Conservation (phyloP, 2,329 filamentous ascomycete genomes). For the Verticillium dahliae region DNA sequence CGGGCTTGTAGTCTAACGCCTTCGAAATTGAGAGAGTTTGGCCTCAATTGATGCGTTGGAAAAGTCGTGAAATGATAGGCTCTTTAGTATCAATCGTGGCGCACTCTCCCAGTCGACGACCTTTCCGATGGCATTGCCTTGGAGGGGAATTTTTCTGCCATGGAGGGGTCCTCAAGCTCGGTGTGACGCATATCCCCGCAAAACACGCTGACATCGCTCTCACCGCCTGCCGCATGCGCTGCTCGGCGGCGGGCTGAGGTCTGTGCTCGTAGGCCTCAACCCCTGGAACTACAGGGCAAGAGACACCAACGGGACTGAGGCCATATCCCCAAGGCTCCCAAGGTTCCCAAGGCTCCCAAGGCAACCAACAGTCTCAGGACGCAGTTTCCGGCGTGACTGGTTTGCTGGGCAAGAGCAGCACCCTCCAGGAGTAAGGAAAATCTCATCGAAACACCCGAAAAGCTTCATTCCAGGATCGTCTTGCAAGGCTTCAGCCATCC, state of each 20-base stretch:
- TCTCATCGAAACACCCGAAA: not conserved
- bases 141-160: constrained; percentile 13
- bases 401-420: not conserved
- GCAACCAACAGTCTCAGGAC: not conserved
- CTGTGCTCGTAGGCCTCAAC: not conserved
- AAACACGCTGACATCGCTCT: not conserved
- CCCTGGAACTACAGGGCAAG: not conserved
- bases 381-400: not conserved
- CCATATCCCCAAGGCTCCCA: not conserved
- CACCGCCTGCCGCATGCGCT: constrained; percentile 6
- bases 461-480: not conserved
- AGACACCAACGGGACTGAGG: not conserved
- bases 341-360: not conserved
- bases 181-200: constrained; percentile 9
- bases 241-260: not conserved
- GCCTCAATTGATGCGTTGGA: not conserved
- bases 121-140: not conserved
- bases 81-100: constrained; percentile 1
- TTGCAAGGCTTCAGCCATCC: not conserved
- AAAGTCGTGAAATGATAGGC: not conserved
- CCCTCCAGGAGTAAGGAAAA: not conserved
- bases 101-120: not conserved
- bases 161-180: constrained; percentile 5
- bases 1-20: not conserved
- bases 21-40: not conserved